phyloP scores from a whole-genome alignment of 768 basidiomycete species.

The Lactifluus hygrophoroides region DNA sequence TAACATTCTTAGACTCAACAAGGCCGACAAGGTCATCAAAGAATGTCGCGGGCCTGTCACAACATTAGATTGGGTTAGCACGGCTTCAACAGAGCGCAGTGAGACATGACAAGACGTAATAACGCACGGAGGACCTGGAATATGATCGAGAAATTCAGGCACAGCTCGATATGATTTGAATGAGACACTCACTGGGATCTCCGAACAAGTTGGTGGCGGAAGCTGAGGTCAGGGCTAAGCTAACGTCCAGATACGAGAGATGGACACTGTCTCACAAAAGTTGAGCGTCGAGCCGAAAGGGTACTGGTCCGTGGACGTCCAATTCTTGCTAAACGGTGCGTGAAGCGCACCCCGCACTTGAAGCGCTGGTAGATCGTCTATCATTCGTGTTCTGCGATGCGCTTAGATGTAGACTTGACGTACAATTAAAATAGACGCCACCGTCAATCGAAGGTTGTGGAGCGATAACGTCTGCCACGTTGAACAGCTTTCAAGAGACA shows the following conservation, averaged over 20 bases:
- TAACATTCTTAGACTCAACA: constrained; percentile 2
- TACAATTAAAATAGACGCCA: constrained; percentile 55
- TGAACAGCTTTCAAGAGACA: constrained; percentile 21
- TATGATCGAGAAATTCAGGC: not conserved
- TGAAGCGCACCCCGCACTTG: constrained; percentile 53
- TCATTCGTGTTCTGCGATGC: not conserved
- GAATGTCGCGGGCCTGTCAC: constrained; percentile 10
- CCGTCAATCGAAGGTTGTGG: constrained; percentile 45
- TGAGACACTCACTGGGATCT: constrained; percentile 9
- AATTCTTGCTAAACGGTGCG: constrained; percentile 52
- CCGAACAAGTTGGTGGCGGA: constrained; percentile 11
- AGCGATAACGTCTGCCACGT: constrained; percentile 30
- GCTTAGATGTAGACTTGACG: constrained; percentile 9
- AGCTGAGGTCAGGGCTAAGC: not conserved
- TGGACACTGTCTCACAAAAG: not conserved
- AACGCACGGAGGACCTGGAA: constrained; percentile 1
- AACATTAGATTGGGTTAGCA: not conserved
- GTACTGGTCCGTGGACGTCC: constrained; percentile 23
- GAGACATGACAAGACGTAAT: not conserved
- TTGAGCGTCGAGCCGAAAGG: constrained; percentile 14
- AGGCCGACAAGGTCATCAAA: constrained; percentile 7
- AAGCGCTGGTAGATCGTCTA: constrained; percentile 32
- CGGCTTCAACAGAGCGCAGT: not conserved
- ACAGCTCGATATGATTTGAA: not conserved
- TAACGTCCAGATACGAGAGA: not conserved